Base-by-base conservation (phyloP, 768 basidiomycete species). In the Mrakia frigida region DNA sequence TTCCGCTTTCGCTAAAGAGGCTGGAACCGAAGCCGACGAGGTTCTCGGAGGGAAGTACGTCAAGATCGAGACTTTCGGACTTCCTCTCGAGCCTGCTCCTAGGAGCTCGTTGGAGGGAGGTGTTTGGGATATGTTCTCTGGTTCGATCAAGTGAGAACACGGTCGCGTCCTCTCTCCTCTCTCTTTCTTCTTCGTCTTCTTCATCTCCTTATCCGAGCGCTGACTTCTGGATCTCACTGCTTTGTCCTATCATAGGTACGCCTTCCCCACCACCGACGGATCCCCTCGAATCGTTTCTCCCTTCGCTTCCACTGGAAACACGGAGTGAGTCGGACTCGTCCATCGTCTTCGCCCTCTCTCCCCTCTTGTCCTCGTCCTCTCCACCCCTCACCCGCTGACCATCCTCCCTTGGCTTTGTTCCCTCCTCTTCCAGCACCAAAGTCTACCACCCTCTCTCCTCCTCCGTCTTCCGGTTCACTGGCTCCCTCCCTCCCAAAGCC, bases 61-160 rank as follows among this genome's bases (percentile, higher is more conserved):
- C 68, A 60, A 50, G 68, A 25, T 74, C 18, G 67, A 74, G 68
- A 69, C 67, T 6, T 60, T 78, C 23, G 77, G 77, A 6, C n/a
- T 61, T 16, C 77, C 77, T 2, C 73, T 78, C 14, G 77, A 78
- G 41, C 77, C 77, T 11, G 73, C 73, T 25, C 72, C 72, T n/a
- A 68, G 73, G 23, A 59, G 52, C 9, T 43, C 60, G 0, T 46
- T 67, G n/a, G 25, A 25, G 0, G 77, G 77, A 25, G 56, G 35
- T 0, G 73, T 78, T 10, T 78, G 77, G 77, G 77, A 74, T 41
- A 31, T 74, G 39, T 78, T 78, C n/a, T 35, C 67, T 9, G 77
- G 77, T 3, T 35, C 39, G 1, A 75, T 74, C 37, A 74, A 68
- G 46, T 72, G n/a, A 28, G 33, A 25, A n/a, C 41, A 7, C 16